phyloP scores from a whole-genome alignment of 2,329 filamentous ascomycete genomes.

The Aspergillus candidus region DNA sequence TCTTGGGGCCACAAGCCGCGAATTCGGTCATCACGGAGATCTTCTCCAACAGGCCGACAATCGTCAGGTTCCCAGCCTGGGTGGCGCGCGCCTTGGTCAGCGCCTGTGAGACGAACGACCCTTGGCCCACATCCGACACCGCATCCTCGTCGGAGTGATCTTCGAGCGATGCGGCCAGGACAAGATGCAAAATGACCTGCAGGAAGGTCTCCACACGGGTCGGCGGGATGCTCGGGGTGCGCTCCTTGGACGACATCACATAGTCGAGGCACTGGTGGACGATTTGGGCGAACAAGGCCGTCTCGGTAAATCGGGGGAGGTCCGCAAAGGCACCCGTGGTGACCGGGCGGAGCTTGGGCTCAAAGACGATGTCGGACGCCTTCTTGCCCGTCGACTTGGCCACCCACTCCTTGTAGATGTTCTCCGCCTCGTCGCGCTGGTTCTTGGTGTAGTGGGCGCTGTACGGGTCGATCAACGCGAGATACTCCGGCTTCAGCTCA shows the following conservation, averaged over 20 bases:
- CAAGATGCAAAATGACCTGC: constrained; percentile 82
- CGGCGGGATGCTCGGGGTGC: constrained; percentile 67
- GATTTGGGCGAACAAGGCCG: constrained; percentile 80
- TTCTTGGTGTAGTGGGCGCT: constrained; percentile 96
- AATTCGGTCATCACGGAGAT: constrained; percentile 64
- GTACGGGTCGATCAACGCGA: constrained; percentile 89
- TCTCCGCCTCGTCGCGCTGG: constrained; percentile 90
- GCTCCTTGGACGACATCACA: constrained; percentile 60
- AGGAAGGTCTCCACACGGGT: constrained; percentile 87
- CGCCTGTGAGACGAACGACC: constrained; percentile 68
- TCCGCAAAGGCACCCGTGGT: constrained; percentile 68
- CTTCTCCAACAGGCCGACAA: constrained; percentile 48
- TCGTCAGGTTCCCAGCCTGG: constrained; percentile 39
- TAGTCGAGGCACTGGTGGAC: constrained; percentile 85
- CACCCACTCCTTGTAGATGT: constrained; percentile 78
- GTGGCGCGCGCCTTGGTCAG: constrained; percentile 55
- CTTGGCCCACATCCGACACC: constrained; percentile 40
- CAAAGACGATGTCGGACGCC: constrained; percentile 78
- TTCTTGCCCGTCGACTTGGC: constrained; percentile 80
- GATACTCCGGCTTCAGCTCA: constrained; percentile 77
- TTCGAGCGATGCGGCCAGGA: constrained; percentile 78
- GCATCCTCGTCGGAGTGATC: constrained; percentile 59
- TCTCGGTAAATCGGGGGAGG: constrained; percentile 73
- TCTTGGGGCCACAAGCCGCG: constrained; percentile 77
- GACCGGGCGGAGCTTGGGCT: constrained; percentile 75